Evolutionary conservation across 352 stramenopile genomes (phyloP), one percentile per base, ranked within the genome.

Genomic region (Phytophthora citricola): DNA sequence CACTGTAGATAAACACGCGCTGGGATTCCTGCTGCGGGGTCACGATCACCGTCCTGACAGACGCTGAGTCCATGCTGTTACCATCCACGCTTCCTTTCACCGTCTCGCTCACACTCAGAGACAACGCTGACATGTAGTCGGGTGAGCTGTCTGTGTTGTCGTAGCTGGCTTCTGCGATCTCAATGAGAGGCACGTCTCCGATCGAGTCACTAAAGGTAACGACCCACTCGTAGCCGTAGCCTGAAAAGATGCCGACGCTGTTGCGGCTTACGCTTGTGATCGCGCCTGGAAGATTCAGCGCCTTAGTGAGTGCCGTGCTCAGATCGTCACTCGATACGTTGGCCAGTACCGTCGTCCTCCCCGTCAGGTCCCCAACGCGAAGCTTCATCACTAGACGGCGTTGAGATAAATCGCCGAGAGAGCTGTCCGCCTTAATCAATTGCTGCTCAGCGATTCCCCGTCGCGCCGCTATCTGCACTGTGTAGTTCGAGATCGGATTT

Each of bases 161-260:
- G 51, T 49, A 53, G 15, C 15, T 61, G 17, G 36, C 5, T 56
- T 76, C 69, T n/a, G 26, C 20, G 8, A 73, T 14, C 26, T 74
- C 45, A 7, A 85, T 51, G 14, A 91, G 50, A 1, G 75, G 63
- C 0, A 92, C 63, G 17, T 93, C 79, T 14, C 85, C 85, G 1
- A 87, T 47, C 2, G 57, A 77, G 29, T 86, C 76, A 10, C 75
- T 76, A 45, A 94, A 95, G 10, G 70, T 81, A 15, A 94, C 71
- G 7, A 74, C 66, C 85, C 85, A 95, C 58, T 91, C 78, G 46
- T 85, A 91, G 3, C 85, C 85, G 51, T 85, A 87, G 2, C 78
- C 79, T 0, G 71, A 73, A 10, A 85, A 78, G 0, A 87, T 53
- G 1, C 69, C 63, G 7, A 91, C 55, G 31, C 47, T 81, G 8